Base-by-base conservation (phyloP, 140 eudicot species). In the Bidens hawaiensis region DNA sequence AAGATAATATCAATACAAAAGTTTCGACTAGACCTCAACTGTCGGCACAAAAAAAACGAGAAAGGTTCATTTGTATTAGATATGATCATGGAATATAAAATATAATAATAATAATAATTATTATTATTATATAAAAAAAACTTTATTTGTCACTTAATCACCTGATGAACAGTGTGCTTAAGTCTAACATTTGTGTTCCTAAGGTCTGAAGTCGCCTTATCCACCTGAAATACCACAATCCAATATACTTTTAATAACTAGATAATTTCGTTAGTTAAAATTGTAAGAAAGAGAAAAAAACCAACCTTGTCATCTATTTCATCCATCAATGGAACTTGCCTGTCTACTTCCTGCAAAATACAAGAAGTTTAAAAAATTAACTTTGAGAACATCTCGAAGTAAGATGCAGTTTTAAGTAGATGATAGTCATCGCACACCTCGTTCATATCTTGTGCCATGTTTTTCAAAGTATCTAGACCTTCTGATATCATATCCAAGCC, bases 321-420 rank as follows among this genome's bases (percentile, higher is more conserved):
- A 81, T 93, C 96, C 96, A 93, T 93, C 74, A 93, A 77, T 3
- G 96, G 95, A 55, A 93, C 99, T 79, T 93, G 99, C 67, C 87
- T 85, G 60, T 88, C 99, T 54, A 93, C 60, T 74, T 93, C 96
- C 99, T 91, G 89, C 83, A 78, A 24, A 19, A 46, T 36, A n/a
- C 26, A 47, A 27, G 26, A 38, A 14, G 30, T 42, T 74, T 40
- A 22, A 41, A 45, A 49, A 28, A 4, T 22, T 27, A 6, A 16
- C 18, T 60, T 12, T 36, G 27, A 14, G n/a, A 5, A 43, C 14
- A 5, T 8, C 28, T 24, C 21, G 45, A 62, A 26, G 16, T 63
- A 69, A 69, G 45, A 63, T 33, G 61, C 0, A 41, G 14, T 22
- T 47, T n/a, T 34, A 64, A 56, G 67, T 57, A 71, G 45, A 62